Percentiles rank a stretch among this genome's conserved stretches.
Conservation (phyloP, 495 filamentous ascomycete species). For the Tuber borchii region DNA sequence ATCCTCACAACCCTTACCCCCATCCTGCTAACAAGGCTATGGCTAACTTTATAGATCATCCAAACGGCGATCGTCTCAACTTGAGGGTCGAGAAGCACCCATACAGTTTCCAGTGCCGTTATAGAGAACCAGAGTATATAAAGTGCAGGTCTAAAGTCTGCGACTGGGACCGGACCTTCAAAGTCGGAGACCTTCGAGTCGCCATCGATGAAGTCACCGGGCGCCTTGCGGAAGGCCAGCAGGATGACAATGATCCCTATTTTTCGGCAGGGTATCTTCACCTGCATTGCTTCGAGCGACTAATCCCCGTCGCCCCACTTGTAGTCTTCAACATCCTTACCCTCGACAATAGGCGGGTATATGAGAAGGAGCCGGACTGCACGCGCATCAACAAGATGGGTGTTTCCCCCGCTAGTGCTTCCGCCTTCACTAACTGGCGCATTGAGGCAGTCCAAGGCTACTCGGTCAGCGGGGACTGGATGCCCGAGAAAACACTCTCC, state of each 20-base stretch:
- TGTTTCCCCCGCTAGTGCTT: constrained; percentile 13
- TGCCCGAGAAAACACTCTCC: constrained; percentile 8
- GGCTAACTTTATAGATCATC: constrained; percentile 24
- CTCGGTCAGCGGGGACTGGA: not conserved
- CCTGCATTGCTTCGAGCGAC: constrained; percentile 31
- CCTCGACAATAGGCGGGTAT: constrained; percentile 22
- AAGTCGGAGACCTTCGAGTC: constrained; percentile 27
- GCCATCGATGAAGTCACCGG: constrained; percentile 35
- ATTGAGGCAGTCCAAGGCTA: not conserved
- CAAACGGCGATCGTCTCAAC: constrained; percentile 27
- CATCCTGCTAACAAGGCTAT: no score
- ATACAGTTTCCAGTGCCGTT: constrained; percentile 26
- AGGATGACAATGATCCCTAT: constrained; percentile 30
- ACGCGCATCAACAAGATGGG: constrained; percentile 26
- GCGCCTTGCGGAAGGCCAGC: constrained; percentile 17
- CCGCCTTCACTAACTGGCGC: constrained; percentile 14
- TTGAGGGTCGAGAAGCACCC: constrained; percentile 37
- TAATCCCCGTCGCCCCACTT: constrained; percentile 28
- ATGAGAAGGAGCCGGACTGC: not conserved
- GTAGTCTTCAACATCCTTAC: constrained; percentile 15
- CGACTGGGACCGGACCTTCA: constrained; percentile 9
- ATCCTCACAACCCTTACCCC: not conserved
- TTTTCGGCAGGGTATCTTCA: constrained; percentile 35
- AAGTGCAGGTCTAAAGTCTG: constrained; percentile 25
- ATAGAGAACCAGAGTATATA: constrained; percentile 19